Base-by-base conservation (phyloP, 495 filamentous ascomycete species). In the Aspergillus cavernicola region DNA sequence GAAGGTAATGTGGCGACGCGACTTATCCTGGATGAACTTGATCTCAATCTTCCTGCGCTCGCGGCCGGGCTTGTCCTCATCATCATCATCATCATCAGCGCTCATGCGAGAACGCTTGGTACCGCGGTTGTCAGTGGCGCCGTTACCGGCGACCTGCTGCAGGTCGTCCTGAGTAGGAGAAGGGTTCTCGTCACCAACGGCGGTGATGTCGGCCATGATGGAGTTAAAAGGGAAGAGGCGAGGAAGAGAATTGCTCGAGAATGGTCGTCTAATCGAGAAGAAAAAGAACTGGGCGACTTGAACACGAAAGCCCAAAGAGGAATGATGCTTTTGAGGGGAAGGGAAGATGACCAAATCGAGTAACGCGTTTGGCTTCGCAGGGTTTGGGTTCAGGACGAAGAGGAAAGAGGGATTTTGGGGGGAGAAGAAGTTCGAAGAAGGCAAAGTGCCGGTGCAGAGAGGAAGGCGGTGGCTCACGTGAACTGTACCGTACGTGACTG, bases 11-110 rank as follows among this genome's bases (percentile, higher is more conserved):
- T 99, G 93, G 51, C 93, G 88, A 78, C 93, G 91, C 76, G 93
- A 97, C 80, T 99, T 99, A 77, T 99, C 93, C 73, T 92, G 91
- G 68, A 99, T 99, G 75, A 99, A 99, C 82, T 99, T 99, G 78
- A 99, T 99, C 77, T 99, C 93, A 64, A 99, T 99, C 85, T 99
- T 99, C 71, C 93, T 82, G 65, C 93, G 85, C 82, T 99, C 93
- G 78, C 93, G 95, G 66, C 91, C 90, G 50, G 89, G 89, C 86
- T 97, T 97, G 67, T 96, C 92, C 65, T 96, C 92, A 63, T 97
- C 93, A 57, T 99, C 93, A 63, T 99, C 93, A 56, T 98, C 95
- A 68, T 99, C 93, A 69, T 98, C 95, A 62, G 84, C 83, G 68
- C 77, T 82, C 59, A 90, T 84, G 68, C 93, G 90, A 72, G 80